Base-by-base conservation (phyloP, 768 basidiomycete species). In the Boletus huronensis region DNA sequence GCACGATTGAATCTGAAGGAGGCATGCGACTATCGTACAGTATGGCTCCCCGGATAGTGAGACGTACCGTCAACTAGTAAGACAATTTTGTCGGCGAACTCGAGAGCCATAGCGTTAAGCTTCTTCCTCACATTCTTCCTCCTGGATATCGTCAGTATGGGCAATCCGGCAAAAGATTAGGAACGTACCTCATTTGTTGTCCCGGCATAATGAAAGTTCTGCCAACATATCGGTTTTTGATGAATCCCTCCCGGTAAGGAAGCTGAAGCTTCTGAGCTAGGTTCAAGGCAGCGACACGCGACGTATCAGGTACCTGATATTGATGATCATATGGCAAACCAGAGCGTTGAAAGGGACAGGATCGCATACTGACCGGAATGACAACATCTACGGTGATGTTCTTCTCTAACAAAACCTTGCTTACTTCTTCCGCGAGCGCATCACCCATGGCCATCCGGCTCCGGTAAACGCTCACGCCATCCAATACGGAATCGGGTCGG, bases 401-500 rank as follows among this genome's bases (percentile, higher is more conserved):
- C 41, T 81, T 80, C 57, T 83, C 81, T 43, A 75, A 69, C 44
- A 99, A 75, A 39, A 94, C 83, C 23, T 81, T 79, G 67, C 81
- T 74, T 25, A 97, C 94, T 71, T 95, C 90, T 40, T 83, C 88
- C 1, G 95, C 96, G 45, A 99, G 82, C 6, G 87, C 83, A 67
- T 98, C 95, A 52, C 97, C 97, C 97, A 99, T 99, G 1, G 97
- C 93, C 97, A 98, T 98, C 36, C 97, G 87, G 67, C 92, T 90
- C 44, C 97, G 84, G 72, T 98, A 98, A 42, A 98, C 97, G 66
- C 91, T 94, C 71, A 99, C 86, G 40, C 96, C 95, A 66, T 99
- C 95, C 48, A 99, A 79, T 47, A 98, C 97, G 6, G 93, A 97
- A 74, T 99, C 97, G 0, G 96, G 97, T 52, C 97, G 86, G 7